Evolutionary conservation across 352 stramenopile species (phyloP).

Genomic region (Phytophthora sojae): DNA sequence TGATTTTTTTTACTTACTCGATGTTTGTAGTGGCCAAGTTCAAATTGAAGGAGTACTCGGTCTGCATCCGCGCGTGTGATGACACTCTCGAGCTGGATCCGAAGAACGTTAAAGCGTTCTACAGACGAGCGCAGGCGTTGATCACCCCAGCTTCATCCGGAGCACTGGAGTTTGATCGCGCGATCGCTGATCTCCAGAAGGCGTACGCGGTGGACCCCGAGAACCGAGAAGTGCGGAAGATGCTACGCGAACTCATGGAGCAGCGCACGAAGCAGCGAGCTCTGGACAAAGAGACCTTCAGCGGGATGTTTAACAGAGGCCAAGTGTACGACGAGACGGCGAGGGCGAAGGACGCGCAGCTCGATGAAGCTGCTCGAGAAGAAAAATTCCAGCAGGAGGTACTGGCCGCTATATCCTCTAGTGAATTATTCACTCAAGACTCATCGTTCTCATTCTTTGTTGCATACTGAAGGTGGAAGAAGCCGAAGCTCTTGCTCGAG

Average conservation of each 20-base stretch:
- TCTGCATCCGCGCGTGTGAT: constrained; percentile 75
- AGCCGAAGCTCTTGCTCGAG: constrained; percentile 68
- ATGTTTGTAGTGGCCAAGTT: constrained; percentile 70
- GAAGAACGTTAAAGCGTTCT: constrained; percentile 80
- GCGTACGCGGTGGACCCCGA: constrained; percentile 64
- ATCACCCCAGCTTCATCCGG: constrained; percentile 81
- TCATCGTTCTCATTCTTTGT: not conserved
- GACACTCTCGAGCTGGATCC: constrained; percentile 70
- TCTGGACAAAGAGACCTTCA: constrained; percentile 82
- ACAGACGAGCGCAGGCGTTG: constrained; percentile 76
- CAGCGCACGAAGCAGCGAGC: constrained; percentile 68
- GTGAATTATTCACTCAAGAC: not conserved
- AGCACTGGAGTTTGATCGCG: constrained; percentile 79
- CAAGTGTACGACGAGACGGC: constrained; percentile 58
- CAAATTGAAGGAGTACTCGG: constrained; percentile 71
- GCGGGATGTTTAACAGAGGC: constrained; percentile 83
- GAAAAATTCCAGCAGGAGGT: constrained; percentile 71
- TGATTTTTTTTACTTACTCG: not conserved
- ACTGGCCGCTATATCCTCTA: constrained; percentile 1
- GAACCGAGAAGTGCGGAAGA: constrained; percentile 70
- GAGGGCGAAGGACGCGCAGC: constrained; percentile 5
- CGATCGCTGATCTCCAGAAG: constrained; percentile 76
- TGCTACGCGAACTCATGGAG: constrained; percentile 75
- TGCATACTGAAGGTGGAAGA: constrained; percentile 56
- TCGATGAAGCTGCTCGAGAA: constrained; percentile 44